Conservation (phyloP, 2,329 filamentous ascomycete species). For the Neopestalotiopsis sp. region DNA sequence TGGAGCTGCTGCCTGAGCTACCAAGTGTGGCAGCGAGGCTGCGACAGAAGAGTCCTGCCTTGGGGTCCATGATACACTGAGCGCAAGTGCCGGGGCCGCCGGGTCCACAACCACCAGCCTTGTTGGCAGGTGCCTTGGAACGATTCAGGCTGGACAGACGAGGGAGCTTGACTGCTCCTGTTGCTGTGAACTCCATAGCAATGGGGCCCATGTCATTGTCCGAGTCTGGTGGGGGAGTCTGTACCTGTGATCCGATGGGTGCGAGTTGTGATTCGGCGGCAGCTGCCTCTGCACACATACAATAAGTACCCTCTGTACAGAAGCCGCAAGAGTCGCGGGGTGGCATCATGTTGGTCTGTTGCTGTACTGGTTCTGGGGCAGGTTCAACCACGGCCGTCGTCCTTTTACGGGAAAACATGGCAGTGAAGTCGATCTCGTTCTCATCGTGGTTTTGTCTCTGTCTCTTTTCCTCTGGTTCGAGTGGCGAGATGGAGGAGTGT, state of each 20-base stretch:
- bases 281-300: conserved; percentile 73
- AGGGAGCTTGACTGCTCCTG: conserved; percentile 66
- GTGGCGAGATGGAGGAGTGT: conserved; percentile 48
- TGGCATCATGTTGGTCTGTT: conserved; percentile 39
- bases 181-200: conserved; percentile 64
- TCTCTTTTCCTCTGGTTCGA: conserved; percentile 59
- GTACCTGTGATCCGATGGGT: conserved; percentile 52
- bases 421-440: conserved; percentile 78
- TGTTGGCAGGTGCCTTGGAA: conserved; percentile 32
- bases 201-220: conserved; percentile 65
- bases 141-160: conserved; percentile 41
- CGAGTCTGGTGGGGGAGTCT: conserved; percentile 64
- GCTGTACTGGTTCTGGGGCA: conserved; percentile 37
- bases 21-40: conserved; percentile 73
- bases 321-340: conserved; percentile 79
- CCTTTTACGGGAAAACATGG: conserved; percentile 62
- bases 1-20: conserved; percentile 38
- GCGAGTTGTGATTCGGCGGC: conserved; percentile 47
- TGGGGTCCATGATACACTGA: conserved; percentile 78
- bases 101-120: conserved; percentile 56
- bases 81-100: conserved; percentile 80
- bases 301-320: conserved; percentile 82
- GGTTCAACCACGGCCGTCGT: conserved; percentile 39
- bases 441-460: conserved; percentile 54
- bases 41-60: conserved; percentile 83